Evolutionary conservation across 2,329 filamentous ascomycete genomes (phyloP), one percentile per base, ranked within the genome.

Genomic region (Arthrobotrys sinensis): DNA sequence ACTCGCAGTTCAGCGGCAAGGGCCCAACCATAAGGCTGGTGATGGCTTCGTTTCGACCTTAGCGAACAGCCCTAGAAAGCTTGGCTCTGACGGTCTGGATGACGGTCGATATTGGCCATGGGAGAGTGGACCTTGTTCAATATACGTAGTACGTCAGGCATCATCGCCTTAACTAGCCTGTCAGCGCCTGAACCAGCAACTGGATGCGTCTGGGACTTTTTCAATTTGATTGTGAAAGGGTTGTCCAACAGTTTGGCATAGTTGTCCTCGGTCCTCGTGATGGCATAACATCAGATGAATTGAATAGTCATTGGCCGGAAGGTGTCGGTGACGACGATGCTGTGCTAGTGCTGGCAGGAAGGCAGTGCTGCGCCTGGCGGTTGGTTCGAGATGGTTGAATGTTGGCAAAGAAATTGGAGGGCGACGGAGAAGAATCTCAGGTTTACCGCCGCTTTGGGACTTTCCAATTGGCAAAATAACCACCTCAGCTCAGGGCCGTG

Each of bases 11-110:
- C 32, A 38, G 45, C 32, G n/a, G 34, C 40, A 43, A 64, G 45
- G 67, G 53, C 43, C 46, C 11, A 57, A 16, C 21, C 32, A 12
- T 40, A 66, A 66, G 45, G 45, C 43, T 71, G 53, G 55, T 60
- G 55, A 63, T 53, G 53, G 67, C 53, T 48, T 62, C 67, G 67
- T 62, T 62, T 52, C 67, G 40, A 52, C 10, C 34, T 71, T 71
- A 63, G 67, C 67, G 67, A 63, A 43, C 60, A 72, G 57, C 53
- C 67, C 64, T 67, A 32, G n/a, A 67, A 67, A 55, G 65, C 65
- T 68, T 60, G 65, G 65, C 65, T 36, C 16, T 21, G 24, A 45
- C 32, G 14, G 50, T 68, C 50, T n/a, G 21, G 21, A 45, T 34
- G 64, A 55, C 24, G 8, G 11, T 46, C 40, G 14, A 36, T 43